Conservation (phyloP, 345 rosid genomes). For the Eutrema heterophyllum region DNA sequence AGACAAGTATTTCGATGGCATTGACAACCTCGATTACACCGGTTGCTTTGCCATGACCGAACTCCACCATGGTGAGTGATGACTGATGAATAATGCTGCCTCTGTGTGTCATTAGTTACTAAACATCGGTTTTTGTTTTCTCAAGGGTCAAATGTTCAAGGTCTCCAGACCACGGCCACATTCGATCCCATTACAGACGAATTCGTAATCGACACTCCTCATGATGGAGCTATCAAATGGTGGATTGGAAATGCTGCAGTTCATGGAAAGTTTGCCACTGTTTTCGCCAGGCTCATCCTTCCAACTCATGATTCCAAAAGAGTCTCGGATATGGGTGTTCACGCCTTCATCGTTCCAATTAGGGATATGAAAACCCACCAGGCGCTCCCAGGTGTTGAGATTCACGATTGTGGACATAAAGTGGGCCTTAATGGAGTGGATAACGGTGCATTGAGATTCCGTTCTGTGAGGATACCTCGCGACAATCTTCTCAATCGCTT, state of each 20-base stretch:
- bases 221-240: constrained; percentile 98
- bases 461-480: constrained; percentile 81
- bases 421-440: constrained; percentile 96
- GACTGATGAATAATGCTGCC: neutral
- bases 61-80: constrained; percentile 81
- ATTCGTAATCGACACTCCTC: constrained; percentile 73
- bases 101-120: neutral
- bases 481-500: constrained; percentile 97
- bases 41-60: constrained; percentile 99
- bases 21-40: constrained; percentile 75
- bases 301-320: constrained; percentile 85
- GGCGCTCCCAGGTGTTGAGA: constrained; percentile 85
- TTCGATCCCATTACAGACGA: constrained; percentile 83
- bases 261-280: constrained; percentile 94
- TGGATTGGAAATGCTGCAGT: constrained; percentile 99
- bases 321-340: constrained; percentile 89
- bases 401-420: constrained; percentile 95
- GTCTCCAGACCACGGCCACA: constrained; percentile 82
- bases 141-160: constrained; percentile 89
- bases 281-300: constrained; percentile 78
- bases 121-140: constrained; percentile 15
- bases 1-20: constrained; percentile 82
- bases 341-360: constrained; percentile 93
- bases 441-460: constrained; percentile 90
- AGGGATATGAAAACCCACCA: constrained; percentile 81